Percentiles rank a stretch among this genome's conserved stretches.
Conservation (phyloP, 768 basidiomycete genomes). For the Boletus rubroflammeus region DNA sequence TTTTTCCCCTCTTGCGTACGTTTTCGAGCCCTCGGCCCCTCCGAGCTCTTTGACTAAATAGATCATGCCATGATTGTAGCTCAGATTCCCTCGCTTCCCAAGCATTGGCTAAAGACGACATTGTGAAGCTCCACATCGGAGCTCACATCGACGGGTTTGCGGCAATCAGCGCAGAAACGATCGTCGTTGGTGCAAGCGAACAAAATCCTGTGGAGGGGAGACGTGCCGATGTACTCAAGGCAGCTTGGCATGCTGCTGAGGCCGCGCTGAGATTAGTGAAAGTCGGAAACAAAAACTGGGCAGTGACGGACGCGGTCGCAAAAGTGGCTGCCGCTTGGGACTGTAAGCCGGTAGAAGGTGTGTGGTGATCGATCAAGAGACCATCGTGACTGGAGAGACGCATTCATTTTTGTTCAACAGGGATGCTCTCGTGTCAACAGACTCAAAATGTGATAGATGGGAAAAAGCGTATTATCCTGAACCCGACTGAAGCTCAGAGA, state of each 20-base stretch:
- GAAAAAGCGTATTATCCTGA: slow-evolving; percentile 91
- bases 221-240: slow-evolving; percentile 88
- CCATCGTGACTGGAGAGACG: not conserved
- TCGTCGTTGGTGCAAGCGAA: slow-evolving; percentile 79
- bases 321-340: slow-evolving; percentile 69
- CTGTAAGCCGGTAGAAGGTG: slow-evolving; percentile 94
- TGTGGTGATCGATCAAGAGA: slow-evolving; percentile 16
- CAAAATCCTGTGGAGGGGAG: slow-evolving; percentile 76
- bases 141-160: slow-evolving; percentile 99
- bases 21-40: slow-evolving; percentile 13
- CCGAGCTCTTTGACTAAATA: slow-evolving; percentile 22
- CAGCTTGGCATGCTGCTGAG: slow-evolving; percentile 92
- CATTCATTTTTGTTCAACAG: slow-evolving; percentile 34
- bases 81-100: slow-evolving; percentile 71
- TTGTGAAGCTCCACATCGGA: slow-evolving; percentile 94
- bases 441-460: slow-evolving; percentile 93
- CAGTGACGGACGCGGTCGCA: slow-evolving; percentile 81
- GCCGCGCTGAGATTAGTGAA: slow-evolving; percentile 88
- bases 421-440: slow-evolving; percentile 95
- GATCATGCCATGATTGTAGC: slow-evolving; percentile 36
- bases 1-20: slow-evolving; percentile 93
- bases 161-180: slow-evolving; percentile 87
- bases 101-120: slow-evolving; percentile 76
- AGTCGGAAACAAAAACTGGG: slow-evolving; percentile 93
- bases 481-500: slow-evolving; percentile 81